A percentile compares a stretch with the other conserved stretches of the same genome.
Conservation (phyloP, 306 rosid genomes). For the Castanopsis chinensis region DNA sequence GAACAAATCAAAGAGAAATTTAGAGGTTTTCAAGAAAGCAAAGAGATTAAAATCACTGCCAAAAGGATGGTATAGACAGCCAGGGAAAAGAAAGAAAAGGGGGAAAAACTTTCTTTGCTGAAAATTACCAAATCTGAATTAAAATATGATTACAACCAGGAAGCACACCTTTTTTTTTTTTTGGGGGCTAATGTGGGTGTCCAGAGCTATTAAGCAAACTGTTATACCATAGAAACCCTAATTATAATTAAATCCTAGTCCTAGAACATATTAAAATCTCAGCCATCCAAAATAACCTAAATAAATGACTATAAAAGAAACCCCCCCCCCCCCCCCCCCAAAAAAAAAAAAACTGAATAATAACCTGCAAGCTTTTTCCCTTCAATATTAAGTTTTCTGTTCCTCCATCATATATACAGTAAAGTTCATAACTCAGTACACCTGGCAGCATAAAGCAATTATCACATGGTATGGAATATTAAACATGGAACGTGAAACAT, state of each 20-base stretch:
- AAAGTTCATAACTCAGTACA: background rate
- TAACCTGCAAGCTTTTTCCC: background rate
- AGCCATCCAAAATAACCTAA: background rate
- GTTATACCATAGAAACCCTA: background rate
- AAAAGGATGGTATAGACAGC: background rate
- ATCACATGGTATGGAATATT: slow-evolving; percentile 2
- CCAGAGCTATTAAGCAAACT: background rate
- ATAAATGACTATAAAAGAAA: background rate
- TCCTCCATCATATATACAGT: background rate
- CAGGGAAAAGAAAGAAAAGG: background rate
- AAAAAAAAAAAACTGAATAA: background rate
- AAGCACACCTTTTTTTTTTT: no score
- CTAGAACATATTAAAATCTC: background rate
- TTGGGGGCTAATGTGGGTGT: no score
- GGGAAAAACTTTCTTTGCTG: background rate
- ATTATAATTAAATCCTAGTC: background rate
- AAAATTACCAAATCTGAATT: background rate
- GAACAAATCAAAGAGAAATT: background rate
- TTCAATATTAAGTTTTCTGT: background rate
- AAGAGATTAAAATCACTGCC: background rate
- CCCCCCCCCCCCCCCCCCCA: no score
- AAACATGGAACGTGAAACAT: background rate
- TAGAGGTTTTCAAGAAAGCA: background rate
- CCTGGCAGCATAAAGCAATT: background rate
- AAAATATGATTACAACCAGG: background rate